Base-by-base conservation (phyloP, 2,329 filamentous ascomycete genomes). In the Curvularia sp. region DNA sequence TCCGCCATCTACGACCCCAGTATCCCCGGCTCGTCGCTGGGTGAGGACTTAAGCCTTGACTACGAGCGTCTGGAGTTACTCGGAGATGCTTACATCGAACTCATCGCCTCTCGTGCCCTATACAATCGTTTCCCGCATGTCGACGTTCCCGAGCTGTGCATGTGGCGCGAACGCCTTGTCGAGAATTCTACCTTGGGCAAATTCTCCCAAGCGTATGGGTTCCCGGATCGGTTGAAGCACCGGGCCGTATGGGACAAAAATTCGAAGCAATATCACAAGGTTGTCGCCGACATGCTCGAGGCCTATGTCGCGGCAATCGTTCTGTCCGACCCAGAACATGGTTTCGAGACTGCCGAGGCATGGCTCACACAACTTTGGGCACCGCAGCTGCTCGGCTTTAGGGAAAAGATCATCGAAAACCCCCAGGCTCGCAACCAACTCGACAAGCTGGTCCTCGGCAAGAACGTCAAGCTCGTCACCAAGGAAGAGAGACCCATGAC, bases 21-120 rank as follows among this genome's bases (percentile, higher is more conserved):
- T 12, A 59, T 67, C 18, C 64, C 62, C 9, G 55, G 53, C 18
- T 57, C 61, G 1, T 49, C 42, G 20, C 63, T 72, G 15, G 55
- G 74, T 28, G 56, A 60, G 3, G 65, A 68, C 26, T 61, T 71
- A 12, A 63, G 60, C 22, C 68, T 71, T 18, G 78, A 82, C 69
- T 97, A 97, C 76, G 93, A 97, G 70, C 86, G 87, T 18, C 85
- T 97, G 6, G 94, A 98, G 77, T 93, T 94, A 79, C 83, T 97
- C 7, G 94, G 94, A 6, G 94, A 98, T 74, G 89, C 91, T 20
- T 94, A 94, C 68, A 81, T 96, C 51, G 90, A 96, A 70, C 79
- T 93, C 51, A 87, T 93, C 47, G 86, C 93, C 5, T 88, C 90
- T 0, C 85, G 87, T 18, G 83, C 96, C 51, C 90, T 98, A 59